Conservation (phyloP, 2,329 filamentous ascomycete species). For the Alternaria sp. region DNA sequence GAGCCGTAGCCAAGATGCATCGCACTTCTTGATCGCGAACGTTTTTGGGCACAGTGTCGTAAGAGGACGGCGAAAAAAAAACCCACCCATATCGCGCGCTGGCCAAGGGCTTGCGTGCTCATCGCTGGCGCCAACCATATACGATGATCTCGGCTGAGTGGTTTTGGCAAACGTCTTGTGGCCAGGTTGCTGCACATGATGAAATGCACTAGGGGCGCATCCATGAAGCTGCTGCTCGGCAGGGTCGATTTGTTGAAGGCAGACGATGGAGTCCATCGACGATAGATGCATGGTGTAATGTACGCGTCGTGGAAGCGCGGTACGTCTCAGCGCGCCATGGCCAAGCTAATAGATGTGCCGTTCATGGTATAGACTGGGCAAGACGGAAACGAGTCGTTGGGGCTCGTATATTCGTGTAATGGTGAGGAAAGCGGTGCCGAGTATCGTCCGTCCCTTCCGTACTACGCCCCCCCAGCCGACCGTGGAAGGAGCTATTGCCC, state of each 20-base stretch:
- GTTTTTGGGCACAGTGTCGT: constrained; percentile 7
- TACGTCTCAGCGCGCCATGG: constrained; percentile 47
- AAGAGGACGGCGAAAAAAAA: constrained; percentile 12
- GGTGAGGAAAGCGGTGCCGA: constrained; percentile 35
- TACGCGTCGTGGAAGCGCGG: constrained; percentile 42
- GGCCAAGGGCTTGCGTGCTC: constrained; percentile 22
- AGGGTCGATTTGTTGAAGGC: constrained; percentile 30
- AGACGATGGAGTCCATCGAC: constrained; percentile 35
- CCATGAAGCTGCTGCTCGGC: constrained; percentile 30
- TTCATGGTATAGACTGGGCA: constrained; percentile 35
- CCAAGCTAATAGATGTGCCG: constrained; percentile 44
- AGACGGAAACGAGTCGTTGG: constrained; percentile 31
- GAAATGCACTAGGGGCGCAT: constrained; percentile 30
- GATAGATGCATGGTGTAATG: constrained; percentile 35
- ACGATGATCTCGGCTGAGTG: constrained; percentile 18
- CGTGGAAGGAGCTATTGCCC: constrained; percentile 27
- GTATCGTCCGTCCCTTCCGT: constrained; percentile 30
- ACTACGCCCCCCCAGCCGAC: constrained; percentile 29
- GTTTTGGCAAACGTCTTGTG: constrained; percentile 18
- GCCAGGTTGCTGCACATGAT: constrained; percentile 29
- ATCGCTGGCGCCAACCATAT: constrained; percentile 21
- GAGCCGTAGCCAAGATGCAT: constrained; percentile 18
- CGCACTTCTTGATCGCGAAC: background rate
- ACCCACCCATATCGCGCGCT: constrained; percentile 14
- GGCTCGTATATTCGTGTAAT: constrained; percentile 26